A percentile compares a stretch with the other conserved stretches of the same genome.
Conservation (phyloP, 1,284 basidiomycete species). For the Puccinia sorghi region DNA sequence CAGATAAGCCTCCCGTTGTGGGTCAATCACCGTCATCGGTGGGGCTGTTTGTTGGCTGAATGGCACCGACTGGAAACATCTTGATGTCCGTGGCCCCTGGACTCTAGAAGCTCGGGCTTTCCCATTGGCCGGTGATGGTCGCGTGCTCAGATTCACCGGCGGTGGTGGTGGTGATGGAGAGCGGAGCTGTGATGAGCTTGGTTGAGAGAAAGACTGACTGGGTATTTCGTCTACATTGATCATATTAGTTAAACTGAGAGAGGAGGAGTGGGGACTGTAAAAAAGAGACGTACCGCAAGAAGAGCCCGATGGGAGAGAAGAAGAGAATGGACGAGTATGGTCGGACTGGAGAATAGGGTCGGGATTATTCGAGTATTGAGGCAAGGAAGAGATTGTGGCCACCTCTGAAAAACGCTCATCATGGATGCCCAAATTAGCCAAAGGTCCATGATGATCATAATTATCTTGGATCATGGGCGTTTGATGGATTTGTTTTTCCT, state of each 20-base stretch:
- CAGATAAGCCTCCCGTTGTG: conserved; percentile 25
- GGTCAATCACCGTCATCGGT: conserved; percentile 22
- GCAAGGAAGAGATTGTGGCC: neutral
- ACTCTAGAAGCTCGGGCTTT: neutral
- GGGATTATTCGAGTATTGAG: neutral
- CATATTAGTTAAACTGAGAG: neutral
- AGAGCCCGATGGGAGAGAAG: neutral
- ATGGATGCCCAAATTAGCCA: neutral
- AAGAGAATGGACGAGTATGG: neutral
- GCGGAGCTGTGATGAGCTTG: neutral
- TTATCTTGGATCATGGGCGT: neutral
- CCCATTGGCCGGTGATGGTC: neutral
- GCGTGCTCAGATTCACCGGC: conserved; percentile 27
- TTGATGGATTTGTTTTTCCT: neutral
- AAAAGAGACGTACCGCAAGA: neutral
- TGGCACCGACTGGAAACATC: no score
- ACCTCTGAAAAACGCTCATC: neutral
- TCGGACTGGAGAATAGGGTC: neutral
- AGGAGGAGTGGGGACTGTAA: neutral
- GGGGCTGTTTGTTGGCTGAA: neutral
- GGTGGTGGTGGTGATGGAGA: conserved; percentile 33
- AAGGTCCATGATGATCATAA: neutral
- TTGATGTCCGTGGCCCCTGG: no score
- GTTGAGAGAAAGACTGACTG: no score
- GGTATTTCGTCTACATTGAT: neutral